phyloP scores from a whole-genome alignment of 441 rosid genomes.

The Euphorbia celastroides region DNA sequence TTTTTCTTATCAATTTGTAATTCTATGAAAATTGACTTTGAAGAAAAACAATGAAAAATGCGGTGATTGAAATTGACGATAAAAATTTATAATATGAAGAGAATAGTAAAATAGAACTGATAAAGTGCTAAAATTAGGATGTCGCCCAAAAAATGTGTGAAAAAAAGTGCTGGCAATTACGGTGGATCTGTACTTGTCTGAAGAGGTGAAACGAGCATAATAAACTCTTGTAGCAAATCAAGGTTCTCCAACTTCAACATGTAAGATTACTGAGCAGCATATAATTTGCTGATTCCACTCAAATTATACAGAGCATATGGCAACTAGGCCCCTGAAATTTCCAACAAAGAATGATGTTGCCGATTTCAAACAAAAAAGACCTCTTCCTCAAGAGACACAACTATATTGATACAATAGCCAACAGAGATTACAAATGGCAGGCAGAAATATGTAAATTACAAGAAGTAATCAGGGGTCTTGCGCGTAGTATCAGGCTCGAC shows the following conservation, averaged over 20 bases:
- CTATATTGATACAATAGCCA: constrained; percentile 57
- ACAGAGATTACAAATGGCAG: constrained; percentile 37
- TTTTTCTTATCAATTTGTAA: too few relatives aligned
- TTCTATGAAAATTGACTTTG: too few relatives aligned
- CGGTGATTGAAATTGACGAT: too few relatives aligned
- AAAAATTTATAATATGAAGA: too few relatives aligned
- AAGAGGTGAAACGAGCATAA: too few relatives aligned
- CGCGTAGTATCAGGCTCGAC: constrained; percentile 94
- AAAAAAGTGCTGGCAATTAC: too few relatives aligned
- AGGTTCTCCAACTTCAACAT: constrained; percentile 19
- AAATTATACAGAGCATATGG: constrained; percentile 36
- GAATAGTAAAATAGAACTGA: too few relatives aligned
- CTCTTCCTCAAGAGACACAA: constrained; percentile 38
- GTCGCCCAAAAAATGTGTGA: too few relatives aligned
- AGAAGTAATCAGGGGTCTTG: constrained; percentile 98
- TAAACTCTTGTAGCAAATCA: background rate
- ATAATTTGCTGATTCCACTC: constrained; percentile 34
- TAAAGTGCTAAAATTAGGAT: too few relatives aligned
- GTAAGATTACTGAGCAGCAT: constrained; percentile 27
- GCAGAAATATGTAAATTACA: constrained; percentile 44
- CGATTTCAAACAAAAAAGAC: constrained; percentile 7
- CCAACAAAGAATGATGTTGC: constrained; percentile 38
- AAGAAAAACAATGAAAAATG: too few relatives aligned
- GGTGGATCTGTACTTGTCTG: too few relatives aligned
- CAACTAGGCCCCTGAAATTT: constrained; percentile 28